Percentiles rank a stretch among this genome's conserved stretches.
phyloP scores from a whole-genome alignment of 2,329 filamentous ascomycete genomes.

The Gliomastix tumulicola region DNA sequence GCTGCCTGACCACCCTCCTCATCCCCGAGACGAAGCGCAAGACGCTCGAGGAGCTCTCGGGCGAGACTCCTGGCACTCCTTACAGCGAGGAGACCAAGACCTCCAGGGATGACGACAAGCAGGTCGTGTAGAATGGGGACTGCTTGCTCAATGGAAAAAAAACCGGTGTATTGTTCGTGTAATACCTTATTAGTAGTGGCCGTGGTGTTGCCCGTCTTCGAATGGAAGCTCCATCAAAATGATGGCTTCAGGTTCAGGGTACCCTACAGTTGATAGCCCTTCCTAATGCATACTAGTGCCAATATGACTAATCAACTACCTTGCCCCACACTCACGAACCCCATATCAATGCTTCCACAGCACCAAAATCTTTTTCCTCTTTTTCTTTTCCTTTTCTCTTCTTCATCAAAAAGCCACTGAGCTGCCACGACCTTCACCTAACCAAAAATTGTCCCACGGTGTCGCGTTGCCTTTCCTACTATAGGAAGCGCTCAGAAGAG shows the following conservation, averaged over 20 bases:
- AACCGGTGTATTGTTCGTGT: too few relatives aligned
- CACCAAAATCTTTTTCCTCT: conserved; percentile 18
- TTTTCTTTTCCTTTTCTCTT: conserved; percentile 30
- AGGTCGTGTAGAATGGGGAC: too few relatives aligned
- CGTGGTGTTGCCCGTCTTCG: too few relatives aligned
- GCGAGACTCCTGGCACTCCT: conserved; percentile 14
- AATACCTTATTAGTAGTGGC: too few relatives aligned
- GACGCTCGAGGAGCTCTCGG: conserved; percentile 59
- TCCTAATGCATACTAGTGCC: too few relatives aligned
- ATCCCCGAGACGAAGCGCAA: conserved; percentile 88
- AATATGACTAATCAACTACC: too few relatives aligned
- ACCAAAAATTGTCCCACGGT: conserved; percentile 45
- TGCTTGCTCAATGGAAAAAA: too few relatives aligned
- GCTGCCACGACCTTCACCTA: conserved; percentile 58
- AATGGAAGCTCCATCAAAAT: neutral
- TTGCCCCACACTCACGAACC: too few relatives aligned
- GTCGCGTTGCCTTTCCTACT: conserved; percentile 52
- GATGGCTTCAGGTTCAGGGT: neutral
- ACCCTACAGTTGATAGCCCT: too few relatives aligned
- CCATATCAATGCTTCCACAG: conserved; percentile 14
- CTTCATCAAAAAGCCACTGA: conserved; percentile 59
- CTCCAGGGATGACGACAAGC: neutral
- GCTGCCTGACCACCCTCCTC: conserved; percentile 70
- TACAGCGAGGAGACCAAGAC: neutral
- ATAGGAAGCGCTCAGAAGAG: conserved; percentile 50